Conservation (phyloP, 495 filamentous ascomycete genomes). For the Penicillium silybi region DNA sequence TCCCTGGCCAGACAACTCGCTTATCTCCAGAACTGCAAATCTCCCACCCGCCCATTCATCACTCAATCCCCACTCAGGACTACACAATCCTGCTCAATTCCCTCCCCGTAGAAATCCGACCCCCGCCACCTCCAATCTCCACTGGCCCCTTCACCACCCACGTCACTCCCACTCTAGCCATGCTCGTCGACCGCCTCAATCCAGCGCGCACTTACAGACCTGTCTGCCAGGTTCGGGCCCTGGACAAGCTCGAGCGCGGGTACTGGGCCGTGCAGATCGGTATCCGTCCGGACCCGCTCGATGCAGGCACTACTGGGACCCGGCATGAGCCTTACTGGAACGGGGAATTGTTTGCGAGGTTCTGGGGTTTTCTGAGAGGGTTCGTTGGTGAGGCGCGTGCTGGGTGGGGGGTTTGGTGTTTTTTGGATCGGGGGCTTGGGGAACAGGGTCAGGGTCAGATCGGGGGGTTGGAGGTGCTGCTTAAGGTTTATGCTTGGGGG, state of each 20-base stretch:
- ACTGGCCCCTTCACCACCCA: conserved; percentile 38
- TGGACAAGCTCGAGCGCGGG: conserved; percentile 59
- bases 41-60: background rate
- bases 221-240: conserved; percentile 39
- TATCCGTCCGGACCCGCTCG: conserved; percentile 1
- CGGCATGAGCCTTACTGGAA: conserved; percentile 16
- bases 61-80: background rate
- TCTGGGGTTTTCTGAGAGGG: conserved; percentile 59
- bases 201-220: conserved; percentile 51
- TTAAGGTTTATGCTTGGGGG: conserved; percentile 67
- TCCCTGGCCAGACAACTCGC: background rate
- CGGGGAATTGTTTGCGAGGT: conserved; percentile 31
- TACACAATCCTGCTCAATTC: background rate
- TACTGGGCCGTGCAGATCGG: conserved; percentile 59
- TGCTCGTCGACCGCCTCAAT: conserved; percentile 50
- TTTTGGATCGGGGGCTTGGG: conserved; percentile 22
- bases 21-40: background rate
- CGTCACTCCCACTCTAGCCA: conserved; percentile 52
- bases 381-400: conserved; percentile 57
- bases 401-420: conserved; percentile 65
- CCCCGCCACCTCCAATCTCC: conserved; percentile 42
- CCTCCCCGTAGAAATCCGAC: conserved; percentile 38
- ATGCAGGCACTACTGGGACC: background rate
- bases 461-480: background rate
- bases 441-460: background rate